Conservation (phyloP, 2,329 filamentous ascomycete species). For the Hymenoscyphus fructigenus region DNA sequence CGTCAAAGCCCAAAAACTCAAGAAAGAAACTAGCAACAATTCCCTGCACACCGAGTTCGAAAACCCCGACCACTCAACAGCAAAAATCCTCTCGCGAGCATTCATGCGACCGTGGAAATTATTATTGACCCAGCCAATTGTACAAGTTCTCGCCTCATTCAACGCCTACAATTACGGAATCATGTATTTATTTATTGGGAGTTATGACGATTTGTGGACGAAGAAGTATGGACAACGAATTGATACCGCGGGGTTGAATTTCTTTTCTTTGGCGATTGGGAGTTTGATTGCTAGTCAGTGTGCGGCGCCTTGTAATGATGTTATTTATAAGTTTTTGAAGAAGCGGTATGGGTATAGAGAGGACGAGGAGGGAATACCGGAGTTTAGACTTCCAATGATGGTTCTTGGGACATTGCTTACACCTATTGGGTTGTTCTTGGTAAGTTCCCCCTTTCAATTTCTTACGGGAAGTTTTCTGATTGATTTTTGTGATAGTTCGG, state of each 20-base stretch:
- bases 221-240: neutral
- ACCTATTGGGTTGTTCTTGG: neutral
- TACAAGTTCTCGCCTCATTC: neutral
- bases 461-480: too few species aligned
- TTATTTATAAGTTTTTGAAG: too few species aligned
- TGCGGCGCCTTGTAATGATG: neutral
- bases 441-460: neutral
- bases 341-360: neutral
- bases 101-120: neutral
- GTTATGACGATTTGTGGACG: neutral
- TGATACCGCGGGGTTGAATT: conserved; percentile 2
- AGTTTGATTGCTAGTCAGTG: conserved; percentile 5
- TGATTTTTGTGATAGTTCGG: neutral
- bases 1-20: neutral
- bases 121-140: neutral
- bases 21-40: neutral
- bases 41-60: conserved; percentile 5
- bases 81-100: neutral
- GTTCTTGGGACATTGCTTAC: neutral
- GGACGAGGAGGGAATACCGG: neutral
- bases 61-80: neutral
- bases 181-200: neutral
- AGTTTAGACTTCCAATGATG: conserved; percentile 1
- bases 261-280: neutral
- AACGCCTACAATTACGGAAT: conserved; percentile 2